A percentile compares a stretch with the other conserved stretches of the same genome.
Conservation (phyloP, 257 asterid species). For the Eucommia ulmoides region DNA sequence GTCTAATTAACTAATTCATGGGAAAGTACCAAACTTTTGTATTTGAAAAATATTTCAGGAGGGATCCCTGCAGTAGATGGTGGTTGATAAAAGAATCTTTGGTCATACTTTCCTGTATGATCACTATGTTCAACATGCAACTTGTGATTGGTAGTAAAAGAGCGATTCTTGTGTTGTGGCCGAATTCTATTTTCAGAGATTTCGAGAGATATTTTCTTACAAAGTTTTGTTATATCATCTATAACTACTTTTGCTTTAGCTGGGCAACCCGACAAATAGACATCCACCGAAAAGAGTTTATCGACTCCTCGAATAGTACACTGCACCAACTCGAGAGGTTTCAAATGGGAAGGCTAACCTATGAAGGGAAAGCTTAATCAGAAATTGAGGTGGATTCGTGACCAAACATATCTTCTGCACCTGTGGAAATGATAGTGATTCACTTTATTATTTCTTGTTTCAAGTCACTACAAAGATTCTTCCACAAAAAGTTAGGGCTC, state of each 20-base stretch:
- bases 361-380: too few species aligned
- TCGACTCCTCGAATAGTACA: not conserved
- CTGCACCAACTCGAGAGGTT: too few species aligned
- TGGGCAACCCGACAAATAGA: not conserved
- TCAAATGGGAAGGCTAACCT: too few species aligned
- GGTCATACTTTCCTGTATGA: not conserved
- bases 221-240: not conserved
- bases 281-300: not conserved
- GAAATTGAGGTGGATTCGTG: too few species aligned
- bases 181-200: not conserved
- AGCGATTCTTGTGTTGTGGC: not conserved
- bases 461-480: too few species aligned
- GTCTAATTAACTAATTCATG: not conserved
- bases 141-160: not conserved
- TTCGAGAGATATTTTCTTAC: not conserved
- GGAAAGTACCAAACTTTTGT: not conserved
- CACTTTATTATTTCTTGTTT: too few species aligned
- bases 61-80: not conserved
- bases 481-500: too few species aligned
- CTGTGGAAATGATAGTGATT: too few species aligned
- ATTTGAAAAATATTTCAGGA: not conserved
- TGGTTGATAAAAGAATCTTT: not conserved
- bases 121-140: not conserved
- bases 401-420: too few species aligned
- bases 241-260: not conserved